A percentile compares a stretch with the other conserved stretches of the same genome.
These are phyloP conservation scores for Boletus rex-veris DNA, from an alignment of 768 basidiomycete genomes.

Conservation along the genomic window DNA sequence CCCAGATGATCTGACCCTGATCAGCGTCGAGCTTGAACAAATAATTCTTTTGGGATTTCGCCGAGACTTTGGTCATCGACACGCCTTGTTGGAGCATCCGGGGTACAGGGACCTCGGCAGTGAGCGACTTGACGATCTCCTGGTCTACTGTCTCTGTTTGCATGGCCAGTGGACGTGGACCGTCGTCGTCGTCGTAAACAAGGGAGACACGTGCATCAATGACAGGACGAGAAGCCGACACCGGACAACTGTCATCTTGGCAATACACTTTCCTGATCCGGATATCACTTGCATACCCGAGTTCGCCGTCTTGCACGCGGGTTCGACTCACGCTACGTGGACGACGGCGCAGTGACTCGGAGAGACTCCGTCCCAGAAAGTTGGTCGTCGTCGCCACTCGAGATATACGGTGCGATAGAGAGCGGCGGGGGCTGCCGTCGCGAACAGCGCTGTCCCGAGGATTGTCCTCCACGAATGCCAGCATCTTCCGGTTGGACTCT, in stretches of 20 bases:
- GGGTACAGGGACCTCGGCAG: slow-evolving; percentile 18
- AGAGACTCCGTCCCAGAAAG: slow-evolving; percentile 28
- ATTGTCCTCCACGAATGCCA: not conserved
- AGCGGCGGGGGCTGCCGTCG: slow-evolving; percentile 23
- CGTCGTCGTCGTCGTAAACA: not conserved
- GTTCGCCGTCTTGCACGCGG: not conserved
- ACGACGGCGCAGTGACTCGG: slow-evolving; percentile 16
- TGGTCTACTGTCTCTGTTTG: not conserved
- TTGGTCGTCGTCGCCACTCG: slow-evolving; percentile 26
- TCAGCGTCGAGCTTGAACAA: slow-evolving; percentile 75
- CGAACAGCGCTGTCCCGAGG: not conserved
- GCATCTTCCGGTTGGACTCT: slow-evolving; percentile 16
- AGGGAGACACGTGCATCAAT: not conserved
- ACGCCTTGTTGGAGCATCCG: slow-evolving; percentile 57
- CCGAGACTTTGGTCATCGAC: slow-evolving; percentile 80
- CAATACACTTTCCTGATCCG: slow-evolving; percentile 24
- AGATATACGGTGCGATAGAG: slow-evolving; percentile 37
- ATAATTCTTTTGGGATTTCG: slow-evolving; percentile 68
- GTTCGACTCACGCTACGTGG: slow-evolving; percentile 7
- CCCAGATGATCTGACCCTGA: slow-evolving; percentile 76
- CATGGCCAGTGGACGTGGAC: slow-evolving; percentile 1
- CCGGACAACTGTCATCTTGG: not conserved
- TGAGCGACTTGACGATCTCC: too few relatives aligned
- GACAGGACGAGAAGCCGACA: not conserved
- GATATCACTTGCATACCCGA: not conserved